These are phyloP conservation scores for Lactarius tabidus DNA, from an alignment of 768 basidiomycete genomes.

Conservation along the genomic window DNA sequence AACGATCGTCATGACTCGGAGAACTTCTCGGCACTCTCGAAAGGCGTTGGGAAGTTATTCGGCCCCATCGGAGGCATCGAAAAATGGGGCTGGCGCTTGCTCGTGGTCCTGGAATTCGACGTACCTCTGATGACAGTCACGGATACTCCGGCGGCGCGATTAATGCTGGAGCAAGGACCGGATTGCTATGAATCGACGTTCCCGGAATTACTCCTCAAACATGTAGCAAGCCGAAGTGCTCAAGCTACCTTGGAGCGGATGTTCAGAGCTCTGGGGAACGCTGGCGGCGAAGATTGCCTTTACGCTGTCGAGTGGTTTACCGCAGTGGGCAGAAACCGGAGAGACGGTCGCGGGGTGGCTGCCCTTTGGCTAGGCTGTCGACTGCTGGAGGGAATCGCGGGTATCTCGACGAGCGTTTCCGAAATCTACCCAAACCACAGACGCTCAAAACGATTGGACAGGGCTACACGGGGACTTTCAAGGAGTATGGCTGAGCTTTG, in stretches of 20 bases:
- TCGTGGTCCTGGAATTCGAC: slow-evolving; percentile 74
- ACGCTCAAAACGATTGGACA: slow-evolving; percentile 53
- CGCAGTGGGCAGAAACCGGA: slow-evolving; percentile 45
- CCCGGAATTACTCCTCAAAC: slow-evolving; percentile 55
- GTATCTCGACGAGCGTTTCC: slow-evolving; percentile 40
- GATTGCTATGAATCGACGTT: slow-evolving; percentile 42
- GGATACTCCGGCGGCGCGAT: slow-evolving; percentile 46
- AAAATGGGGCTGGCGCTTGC: slow-evolving; percentile 86
- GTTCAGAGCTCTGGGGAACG: slow-evolving; percentile 68
- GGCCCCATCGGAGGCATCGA: slow-evolving; percentile 84
- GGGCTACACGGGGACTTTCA: slow-evolving; percentile 57
- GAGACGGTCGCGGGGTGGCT: slow-evolving; percentile 47
- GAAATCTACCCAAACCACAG: slow-evolving; percentile 14
- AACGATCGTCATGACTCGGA: slow-evolving; percentile 8
- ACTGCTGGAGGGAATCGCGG: slow-evolving; percentile 67
- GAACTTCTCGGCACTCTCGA: slow-evolving; percentile 43
- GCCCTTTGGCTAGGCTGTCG: slow-evolving; percentile 84
- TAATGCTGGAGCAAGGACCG: slow-evolving; percentile 52
- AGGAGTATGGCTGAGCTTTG: slow-evolving; percentile 68
- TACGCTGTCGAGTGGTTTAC: slow-evolving; percentile 84
- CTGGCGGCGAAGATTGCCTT: slow-evolving; percentile 63
- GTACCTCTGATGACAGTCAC: slow-evolving; percentile 49
- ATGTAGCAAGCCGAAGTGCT: slow-evolving; percentile 49
- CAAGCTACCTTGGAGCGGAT: slow-evolving; percentile 58
- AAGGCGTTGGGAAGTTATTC: slow-evolving; percentile 57